A percentile compares a stretch with the other conserved stretches of the same genome.
Evolutionary conservation across 805 yeast genomes (phyloP).

Genomic region (Saccharomycopsis fibuligera): DNA sequence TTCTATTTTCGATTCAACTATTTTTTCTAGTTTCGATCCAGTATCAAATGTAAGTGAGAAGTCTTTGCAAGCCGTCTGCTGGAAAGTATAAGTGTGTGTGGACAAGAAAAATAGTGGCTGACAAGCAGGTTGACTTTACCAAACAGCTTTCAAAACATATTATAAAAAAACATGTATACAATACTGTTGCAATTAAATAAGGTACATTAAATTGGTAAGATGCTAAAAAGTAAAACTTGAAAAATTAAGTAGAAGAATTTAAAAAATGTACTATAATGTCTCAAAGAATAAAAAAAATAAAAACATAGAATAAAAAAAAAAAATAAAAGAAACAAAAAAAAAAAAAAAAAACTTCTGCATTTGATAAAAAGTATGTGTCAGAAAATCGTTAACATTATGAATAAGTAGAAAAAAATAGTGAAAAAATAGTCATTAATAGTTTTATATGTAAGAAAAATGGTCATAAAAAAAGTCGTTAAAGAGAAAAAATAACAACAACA

Average conservation of each 20-base stretch:
- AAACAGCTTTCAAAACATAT: background rate
- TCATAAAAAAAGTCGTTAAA: background rate
- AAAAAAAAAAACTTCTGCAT: background rate
- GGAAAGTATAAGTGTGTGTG: no score
- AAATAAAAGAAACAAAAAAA: background rate
- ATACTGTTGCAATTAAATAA: background rate
- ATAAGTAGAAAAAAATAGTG: background rate
- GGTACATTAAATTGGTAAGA: background rate
- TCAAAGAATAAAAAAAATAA: no score
- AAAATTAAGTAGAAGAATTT: no score
- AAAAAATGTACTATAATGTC: no score
- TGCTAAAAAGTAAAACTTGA: background rate
- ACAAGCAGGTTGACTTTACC: background rate
- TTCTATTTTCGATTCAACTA: no score
- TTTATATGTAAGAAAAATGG: no score
- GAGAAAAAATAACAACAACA: background rate
- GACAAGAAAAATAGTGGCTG: no score
- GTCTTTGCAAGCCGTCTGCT: no score
- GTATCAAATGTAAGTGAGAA: no score
- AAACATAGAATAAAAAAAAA: background rate
- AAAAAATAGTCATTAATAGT: background rate
- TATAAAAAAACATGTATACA: background rate
- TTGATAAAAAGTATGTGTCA: background rate
- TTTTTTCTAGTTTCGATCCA: no score
- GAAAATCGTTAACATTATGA: background rate